Evolutionary conservation across 192 early-diverging fungal species (phyloP).

Genomic region (Coemansia reversa): DNA sequence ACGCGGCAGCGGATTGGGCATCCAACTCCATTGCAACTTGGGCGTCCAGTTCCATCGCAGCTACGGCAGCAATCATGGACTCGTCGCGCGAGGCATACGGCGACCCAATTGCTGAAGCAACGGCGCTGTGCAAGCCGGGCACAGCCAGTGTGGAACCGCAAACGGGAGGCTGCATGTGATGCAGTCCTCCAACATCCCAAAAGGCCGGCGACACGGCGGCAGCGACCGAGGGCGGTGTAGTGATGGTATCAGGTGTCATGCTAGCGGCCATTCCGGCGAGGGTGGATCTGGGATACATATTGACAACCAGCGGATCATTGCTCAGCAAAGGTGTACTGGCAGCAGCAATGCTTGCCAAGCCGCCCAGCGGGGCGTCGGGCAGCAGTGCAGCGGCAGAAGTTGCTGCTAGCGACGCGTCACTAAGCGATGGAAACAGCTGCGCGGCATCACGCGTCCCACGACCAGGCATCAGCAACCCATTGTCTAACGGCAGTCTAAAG

Average conservation of each 20-base stretch:
- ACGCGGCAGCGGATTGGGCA: neutral
- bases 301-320: conserved; percentile 3
- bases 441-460: conserved; percentile 21
- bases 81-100: conserved; percentile 4
- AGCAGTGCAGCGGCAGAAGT: conserved; percentile 7
- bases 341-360: conserved; percentile 12
- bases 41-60: conserved; percentile 8
- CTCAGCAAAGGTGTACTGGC: conserved; percentile 6
- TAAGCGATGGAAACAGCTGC: conserved; percentile 40
- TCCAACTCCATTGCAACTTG: neutral
- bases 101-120: neutral
- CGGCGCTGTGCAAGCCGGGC: conserved; percentile 1
- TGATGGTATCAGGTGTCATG: neutral
- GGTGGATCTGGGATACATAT: conserved; percentile 11
- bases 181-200: conserved; percentile 19
- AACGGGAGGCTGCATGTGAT: conserved; percentile 1
- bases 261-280: conserved; percentile 4
- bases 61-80: neutral
- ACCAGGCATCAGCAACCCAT: conserved; percentile 6
- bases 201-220: conserved; percentile 20
- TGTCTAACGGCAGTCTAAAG: conserved; percentile 30
- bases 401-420: conserved; percentile 27
- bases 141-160: conserved; percentile 5
- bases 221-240: neutral
- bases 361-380: conserved; percentile 8